A percentile compares a stretch with the other conserved stretches of the same genome.
Evolutionary conservation across 2,329 filamentous ascomycete species (phyloP).

Genomic region (Magnaporthiopsis rhizophila): DNA sequence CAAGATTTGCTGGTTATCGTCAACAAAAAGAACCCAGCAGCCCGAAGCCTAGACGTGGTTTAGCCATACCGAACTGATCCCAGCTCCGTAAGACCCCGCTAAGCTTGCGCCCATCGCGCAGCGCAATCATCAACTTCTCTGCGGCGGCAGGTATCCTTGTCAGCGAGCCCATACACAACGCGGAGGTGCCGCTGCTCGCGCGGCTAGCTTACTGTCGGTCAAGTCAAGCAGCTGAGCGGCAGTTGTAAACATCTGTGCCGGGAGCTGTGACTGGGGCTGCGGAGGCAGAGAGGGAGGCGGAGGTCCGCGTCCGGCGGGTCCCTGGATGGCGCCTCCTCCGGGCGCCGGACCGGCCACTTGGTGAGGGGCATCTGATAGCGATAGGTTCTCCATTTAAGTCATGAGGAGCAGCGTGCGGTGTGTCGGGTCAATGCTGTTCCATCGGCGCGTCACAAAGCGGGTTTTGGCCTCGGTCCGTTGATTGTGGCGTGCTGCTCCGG

Average conservation of each 20-base stretch:
- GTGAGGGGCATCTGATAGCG: constrained; percentile 21
- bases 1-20: constrained; percentile 66
- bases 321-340: constrained; percentile 14
- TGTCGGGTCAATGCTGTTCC: not conserved
- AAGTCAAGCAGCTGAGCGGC: constrained; percentile 91
- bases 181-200: not conserved
- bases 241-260: constrained; percentile 97
- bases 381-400: constrained; percentile 23
- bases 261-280: constrained; percentile 55
- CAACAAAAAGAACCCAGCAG: constrained; percentile 2
- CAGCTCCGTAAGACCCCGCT: constrained; percentile 89
- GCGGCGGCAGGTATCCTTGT: constrained; percentile 11
- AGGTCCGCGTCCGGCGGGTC: constrained; percentile 16
- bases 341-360: constrained; percentile 20
- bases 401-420: not conserved
- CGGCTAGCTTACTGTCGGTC: constrained; percentile 73
- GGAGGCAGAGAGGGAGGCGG: constrained; percentile 20
- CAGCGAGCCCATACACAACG: not conserved
- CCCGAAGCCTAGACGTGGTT: not conserved
- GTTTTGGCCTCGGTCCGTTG: not conserved
- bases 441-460: not conserved
- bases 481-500: not conserved
- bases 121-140: constrained; percentile 92
- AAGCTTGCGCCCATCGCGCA: constrained; percentile 89
- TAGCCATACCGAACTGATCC: constrained; percentile 84